Evolutionary conservation across 192 early-diverging fungal species (phyloP).

Genomic region (Podila minutissima): DNA sequence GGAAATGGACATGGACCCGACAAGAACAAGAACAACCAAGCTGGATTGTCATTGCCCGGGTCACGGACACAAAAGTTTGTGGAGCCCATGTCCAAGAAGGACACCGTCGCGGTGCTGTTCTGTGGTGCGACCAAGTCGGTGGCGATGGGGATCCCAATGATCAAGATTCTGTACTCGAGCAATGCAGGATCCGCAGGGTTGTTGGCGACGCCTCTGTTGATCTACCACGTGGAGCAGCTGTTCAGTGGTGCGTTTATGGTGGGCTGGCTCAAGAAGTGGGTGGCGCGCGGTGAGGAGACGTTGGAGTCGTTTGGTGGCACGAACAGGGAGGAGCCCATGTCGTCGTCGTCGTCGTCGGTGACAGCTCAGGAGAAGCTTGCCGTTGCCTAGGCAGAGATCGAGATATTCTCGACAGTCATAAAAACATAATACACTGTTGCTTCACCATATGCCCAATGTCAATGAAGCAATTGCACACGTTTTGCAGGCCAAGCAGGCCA

Average conservation of each 20-base stretch:
- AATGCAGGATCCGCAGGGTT: constrained; percentile 65
- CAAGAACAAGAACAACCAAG: neutral
- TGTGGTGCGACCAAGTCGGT: constrained; percentile 82
- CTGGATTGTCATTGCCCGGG: constrained; percentile 14
- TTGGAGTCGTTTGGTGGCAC: constrained; percentile 23
- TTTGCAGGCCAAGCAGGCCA: no score
- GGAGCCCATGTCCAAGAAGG: constrained; percentile 53
- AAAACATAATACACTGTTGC: no score
- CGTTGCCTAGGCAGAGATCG: no score
- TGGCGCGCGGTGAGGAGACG: constrained; percentile 50
- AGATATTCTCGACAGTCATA: no score
- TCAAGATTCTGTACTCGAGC: constrained; percentile 70
- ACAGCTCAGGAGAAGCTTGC: neutral
- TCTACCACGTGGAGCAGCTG: constrained; percentile 79
- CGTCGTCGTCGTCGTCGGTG: neutral
- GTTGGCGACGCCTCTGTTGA: constrained; percentile 68
- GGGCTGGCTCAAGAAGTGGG: constrained; percentile 64
- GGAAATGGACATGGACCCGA: constrained; percentile 6
- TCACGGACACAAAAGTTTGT: constrained; percentile 13
- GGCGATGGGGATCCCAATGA: constrained; percentile 79
- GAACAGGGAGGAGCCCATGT: constrained; percentile 2
- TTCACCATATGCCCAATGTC: neutral
- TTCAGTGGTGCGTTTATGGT: constrained; percentile 72
- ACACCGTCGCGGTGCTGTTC: constrained; percentile 73
- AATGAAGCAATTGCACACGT: neutral